These are phyloP conservation scores for Saccharomycopsis malanga DNA, from an alignment of 805 yeast genomes.

Conservation along the genomic window DNA sequence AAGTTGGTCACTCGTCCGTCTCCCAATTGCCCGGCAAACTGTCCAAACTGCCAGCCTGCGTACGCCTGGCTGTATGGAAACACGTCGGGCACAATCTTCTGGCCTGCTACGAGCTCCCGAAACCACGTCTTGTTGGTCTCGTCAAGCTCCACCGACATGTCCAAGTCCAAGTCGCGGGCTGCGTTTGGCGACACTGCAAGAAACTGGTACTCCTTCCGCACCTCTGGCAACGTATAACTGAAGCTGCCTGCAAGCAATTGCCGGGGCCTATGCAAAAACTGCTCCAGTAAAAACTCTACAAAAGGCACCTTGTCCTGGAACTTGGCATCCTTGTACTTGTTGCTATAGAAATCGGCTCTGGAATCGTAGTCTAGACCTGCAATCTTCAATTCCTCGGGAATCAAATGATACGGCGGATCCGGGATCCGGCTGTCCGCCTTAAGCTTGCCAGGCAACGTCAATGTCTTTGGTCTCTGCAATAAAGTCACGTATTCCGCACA, in stretches of 20 bases:
- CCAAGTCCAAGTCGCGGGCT: slow-evolving; percentile 52
- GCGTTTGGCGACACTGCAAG: slow-evolving; percentile 57
- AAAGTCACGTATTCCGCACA: neutral
- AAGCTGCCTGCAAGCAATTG: slow-evolving; percentile 54
- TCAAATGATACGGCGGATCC: slow-evolving; percentile 15
- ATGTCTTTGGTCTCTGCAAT: neutral
- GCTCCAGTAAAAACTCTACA: slow-evolving; percentile 18
- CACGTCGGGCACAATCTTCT: slow-evolving; percentile 35
- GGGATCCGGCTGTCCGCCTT: slow-evolving; percentile 18
- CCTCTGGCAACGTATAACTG: slow-evolving; percentile 67
- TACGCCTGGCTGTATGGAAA: slow-evolving; percentile 87
- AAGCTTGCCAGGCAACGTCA: neutral
- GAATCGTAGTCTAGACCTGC: neutral
- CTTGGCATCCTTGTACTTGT: slow-evolving; percentile 7
- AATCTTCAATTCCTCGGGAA: slow-evolving; percentile 15
- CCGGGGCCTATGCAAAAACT: slow-evolving; percentile 46
- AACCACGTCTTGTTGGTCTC: slow-evolving; percentile 40
- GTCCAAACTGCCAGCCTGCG: slow-evolving; percentile 96
- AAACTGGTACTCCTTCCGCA: slow-evolving; percentile 44
- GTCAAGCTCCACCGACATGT: slow-evolving; percentile 17
- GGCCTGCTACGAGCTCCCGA: slow-evolving; percentile 56
- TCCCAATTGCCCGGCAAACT: slow-evolving; percentile 94
- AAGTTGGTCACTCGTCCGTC: slow-evolving; percentile 88
- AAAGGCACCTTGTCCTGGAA: slow-evolving; percentile 10
- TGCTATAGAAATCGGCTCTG: neutral